Evolutionary conservation across 176 grass and related monocot genomes (phyloP).

Genomic region (Musa beccarii): DNA sequence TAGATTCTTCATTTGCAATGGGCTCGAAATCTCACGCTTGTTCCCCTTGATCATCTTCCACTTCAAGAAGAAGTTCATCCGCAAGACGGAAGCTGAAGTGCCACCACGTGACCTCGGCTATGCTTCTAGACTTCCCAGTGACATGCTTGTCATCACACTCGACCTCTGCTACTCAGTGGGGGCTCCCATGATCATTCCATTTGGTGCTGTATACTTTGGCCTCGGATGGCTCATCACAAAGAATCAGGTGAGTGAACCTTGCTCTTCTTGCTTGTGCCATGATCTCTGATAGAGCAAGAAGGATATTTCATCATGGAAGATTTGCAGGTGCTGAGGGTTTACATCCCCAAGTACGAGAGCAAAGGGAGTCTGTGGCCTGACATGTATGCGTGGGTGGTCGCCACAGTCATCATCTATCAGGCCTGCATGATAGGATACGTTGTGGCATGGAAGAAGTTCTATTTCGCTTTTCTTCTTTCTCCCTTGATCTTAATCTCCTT

Average conservation of each 20-base stretch:
- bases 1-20: slow-evolving; percentile 92
- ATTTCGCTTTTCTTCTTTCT: slow-evolving; percentile 14
- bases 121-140: slow-evolving; percentile 66
- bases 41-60: slow-evolving; percentile 89
- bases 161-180: slow-evolving; percentile 86
- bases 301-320: not conserved
- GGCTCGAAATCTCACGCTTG: slow-evolving; percentile 75
- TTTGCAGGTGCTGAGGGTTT: slow-evolving; percentile 58
- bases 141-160: slow-evolving; percentile 79
- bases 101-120: slow-evolving; percentile 55
- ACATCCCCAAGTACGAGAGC: slow-evolving; percentile 66
- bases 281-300: too few species aligned
- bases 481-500: slow-evolving; percentile 44
- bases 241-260: slow-evolving; percentile 57
- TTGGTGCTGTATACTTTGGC: slow-evolving; percentile 75
- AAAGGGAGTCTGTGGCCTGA: slow-evolving; percentile 90
- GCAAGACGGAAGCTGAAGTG: slow-evolving; percentile 87
- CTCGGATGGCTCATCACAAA: slow-evolving; percentile 76
- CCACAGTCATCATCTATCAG: slow-evolving; percentile 65
- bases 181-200: slow-evolving; percentile 74
- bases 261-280: too few species aligned
- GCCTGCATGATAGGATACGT: slow-evolving; percentile 67
- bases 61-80: slow-evolving; percentile 84
- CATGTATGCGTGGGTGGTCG: slow-evolving; percentile 61
- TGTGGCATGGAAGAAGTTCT: slow-evolving; percentile 20